Base-by-base conservation (phyloP, 352 stramenopile species). In the Phytopythium montanum region DNA sequence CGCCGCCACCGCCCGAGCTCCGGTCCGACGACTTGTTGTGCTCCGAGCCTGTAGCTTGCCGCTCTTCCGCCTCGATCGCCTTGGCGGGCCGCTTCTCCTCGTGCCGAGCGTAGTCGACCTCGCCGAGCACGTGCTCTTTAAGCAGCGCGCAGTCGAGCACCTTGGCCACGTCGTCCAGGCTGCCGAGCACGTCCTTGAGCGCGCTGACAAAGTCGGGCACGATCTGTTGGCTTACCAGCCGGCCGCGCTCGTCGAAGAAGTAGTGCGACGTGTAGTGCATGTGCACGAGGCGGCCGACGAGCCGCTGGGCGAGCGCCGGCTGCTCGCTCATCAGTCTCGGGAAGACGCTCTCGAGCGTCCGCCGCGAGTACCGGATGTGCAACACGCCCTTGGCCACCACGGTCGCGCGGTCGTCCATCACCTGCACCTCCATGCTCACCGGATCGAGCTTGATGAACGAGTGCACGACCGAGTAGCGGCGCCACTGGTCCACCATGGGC, bases 261-360 rank as follows among this genome's bases (percentile, higher is more conserved):
- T 69, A 75, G 29, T 69, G 61, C 39, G 68, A 67, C 38, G 64
- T 65, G 55, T 62, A 79, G 10, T 59, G 60, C 36, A 75, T 62
- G 26, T 62, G 57, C 6, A 79, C 42, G 48, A 75, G 55, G 25
- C 62, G 60, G 26, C 72, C 71, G 12, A 80, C 39, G 9, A 83
- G 71, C 28, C 46, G 41, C 18, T 66, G 29, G 4, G 76, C 58
- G 39, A 83, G 65, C n/a, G 51, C 39, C 50, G 46, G 46, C 21
- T 62, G 54, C 48, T 73, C 23, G 49, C 56, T 23, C 1, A 78
- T 26, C 8, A 72, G 23, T 28, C 76, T 66, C 29, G 73, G 73
- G 56, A 77, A 83, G n/a, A 83, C 39, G 19, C 26, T 54, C 41
- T 70, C 58, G 31, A 83, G 64, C 3, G 69, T 78, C 5, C 50